phyloP scores from a whole-genome alignment of 352 stramenopile species.

The Globisporangium recalcitrans region DNA sequence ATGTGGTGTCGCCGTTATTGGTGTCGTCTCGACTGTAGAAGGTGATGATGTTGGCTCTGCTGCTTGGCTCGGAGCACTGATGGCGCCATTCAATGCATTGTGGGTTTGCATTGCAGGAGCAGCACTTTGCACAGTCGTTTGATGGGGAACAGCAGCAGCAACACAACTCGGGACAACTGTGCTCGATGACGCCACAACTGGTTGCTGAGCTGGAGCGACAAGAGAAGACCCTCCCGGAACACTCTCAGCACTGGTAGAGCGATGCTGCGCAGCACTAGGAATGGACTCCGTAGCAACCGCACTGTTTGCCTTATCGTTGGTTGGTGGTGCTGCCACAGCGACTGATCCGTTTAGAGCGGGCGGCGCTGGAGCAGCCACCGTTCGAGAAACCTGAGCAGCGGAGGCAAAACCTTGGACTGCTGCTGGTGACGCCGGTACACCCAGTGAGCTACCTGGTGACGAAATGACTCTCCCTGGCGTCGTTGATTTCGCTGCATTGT shows the following conservation, averaged over 20 bases:
- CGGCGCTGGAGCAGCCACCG: neutral
- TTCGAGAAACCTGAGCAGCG: neutral
- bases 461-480: neutral
- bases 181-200: neutral
- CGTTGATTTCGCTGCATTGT: neutral
- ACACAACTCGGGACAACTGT: neutral
- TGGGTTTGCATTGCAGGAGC: neutral
- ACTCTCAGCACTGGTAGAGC: neutral
- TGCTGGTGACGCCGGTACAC: neutral
- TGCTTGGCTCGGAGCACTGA: neutral
- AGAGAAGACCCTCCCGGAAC: neutral
- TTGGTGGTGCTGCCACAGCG: neutral
- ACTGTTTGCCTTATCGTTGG: neutral
- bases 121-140: neutral
- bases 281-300: neutral
- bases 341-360: neutral
- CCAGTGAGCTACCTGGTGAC: slow-evolving; percentile 8
- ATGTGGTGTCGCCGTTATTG: neutral
- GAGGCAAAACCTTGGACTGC: neutral
- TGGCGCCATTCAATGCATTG: neutral
- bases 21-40: neutral
- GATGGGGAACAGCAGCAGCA: neutral
- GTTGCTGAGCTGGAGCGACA: neutral
- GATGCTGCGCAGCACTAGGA: neutral
- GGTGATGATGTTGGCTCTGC: neutral